Evolutionary conservation across 257 asterid genomes (phyloP).

Genomic region (Paraleonurus japonicus): DNA sequence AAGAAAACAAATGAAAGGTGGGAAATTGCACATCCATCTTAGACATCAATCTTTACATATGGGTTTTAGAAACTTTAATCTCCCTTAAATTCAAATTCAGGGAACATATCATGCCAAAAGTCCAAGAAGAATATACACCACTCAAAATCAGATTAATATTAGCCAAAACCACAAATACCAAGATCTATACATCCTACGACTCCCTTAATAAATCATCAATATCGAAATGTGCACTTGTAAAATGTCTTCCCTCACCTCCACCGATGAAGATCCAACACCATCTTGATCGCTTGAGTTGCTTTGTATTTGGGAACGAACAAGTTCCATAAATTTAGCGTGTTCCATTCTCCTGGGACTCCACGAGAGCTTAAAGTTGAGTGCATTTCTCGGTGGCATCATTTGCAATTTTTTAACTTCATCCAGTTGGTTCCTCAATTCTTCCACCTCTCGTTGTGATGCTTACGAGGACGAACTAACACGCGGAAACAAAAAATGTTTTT

Average conservation of each 20-base stretch:
- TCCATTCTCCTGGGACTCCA: neutral
- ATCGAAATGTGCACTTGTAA: neutral
- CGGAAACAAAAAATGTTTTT: neutral
- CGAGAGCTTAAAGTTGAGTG: neutral
- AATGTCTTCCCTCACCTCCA: neutral
- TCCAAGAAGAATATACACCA: neutral
- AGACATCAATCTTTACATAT: neutral
- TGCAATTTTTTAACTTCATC: neutral
- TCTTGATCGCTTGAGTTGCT: neutral
- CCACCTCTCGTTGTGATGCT: neutral
- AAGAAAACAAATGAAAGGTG: conserved; percentile 21
- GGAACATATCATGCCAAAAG: conserved; percentile 6
- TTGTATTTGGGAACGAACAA: neutral
- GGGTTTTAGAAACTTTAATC: conserved; percentile 8
- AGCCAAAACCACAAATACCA: neutral
- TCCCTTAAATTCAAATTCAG: neutral
- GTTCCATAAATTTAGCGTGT: neutral
- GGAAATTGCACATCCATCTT: neutral
- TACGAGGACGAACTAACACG: neutral
- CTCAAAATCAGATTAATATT: too few relatives aligned
- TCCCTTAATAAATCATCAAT: neutral
- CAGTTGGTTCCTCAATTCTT: neutral
- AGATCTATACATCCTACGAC: neutral
- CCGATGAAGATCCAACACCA: neutral
- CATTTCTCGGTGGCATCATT: neutral